Evolutionary conservation across 306 rosid species (phyloP), one percentile per base, ranked within the genome.

Genomic region (Elaeagnus macrophylla): DNA sequence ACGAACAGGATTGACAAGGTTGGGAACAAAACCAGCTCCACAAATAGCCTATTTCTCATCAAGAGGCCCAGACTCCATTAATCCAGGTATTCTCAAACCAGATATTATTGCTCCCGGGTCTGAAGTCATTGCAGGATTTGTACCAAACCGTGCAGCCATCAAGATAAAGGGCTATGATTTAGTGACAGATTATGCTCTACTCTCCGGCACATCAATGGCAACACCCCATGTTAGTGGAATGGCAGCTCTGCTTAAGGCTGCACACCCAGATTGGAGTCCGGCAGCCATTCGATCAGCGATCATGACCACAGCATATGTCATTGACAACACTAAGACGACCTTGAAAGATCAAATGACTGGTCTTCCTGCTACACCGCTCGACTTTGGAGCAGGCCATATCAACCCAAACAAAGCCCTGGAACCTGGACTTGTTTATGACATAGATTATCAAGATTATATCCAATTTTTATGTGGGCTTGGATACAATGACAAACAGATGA

Each of bases 341-440:
- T 16, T 64, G 12, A 39, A 36, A 19, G 12, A 48, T 18, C 54
- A 54, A 37, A 0, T 5, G 16, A 7, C 10, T 7, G 10, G 44
- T 37, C 46, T 19, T 37, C 40, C 42, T 0, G 42, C 25, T 12
- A 46, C 56, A 3, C 69, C 62, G 3, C 41, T 64, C 7, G 54
- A 64, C 0, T 64, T 54, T 39, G 62, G 69, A 1, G 69, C 50
- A 0, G 69, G 56, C 7, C 69, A 55, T 7, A 46, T 64, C 54
- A 46, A 55, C 46, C 69, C 55, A 7, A 64, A 64, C 36, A 64
- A 39, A 7, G 50, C 61, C 39, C 37, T 64, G 55, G 41, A 55
- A 9, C 69, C 62, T 38, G 61, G 69, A 38, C 37, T 64, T 1
- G 47, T 55, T n/a, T n/a, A n/a, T n/a, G n/a, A n/a, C n/a, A n/a